phyloP scores from a whole-genome alignment of 441 rosid genomes.

The Aleurites moluccanus region DNA sequence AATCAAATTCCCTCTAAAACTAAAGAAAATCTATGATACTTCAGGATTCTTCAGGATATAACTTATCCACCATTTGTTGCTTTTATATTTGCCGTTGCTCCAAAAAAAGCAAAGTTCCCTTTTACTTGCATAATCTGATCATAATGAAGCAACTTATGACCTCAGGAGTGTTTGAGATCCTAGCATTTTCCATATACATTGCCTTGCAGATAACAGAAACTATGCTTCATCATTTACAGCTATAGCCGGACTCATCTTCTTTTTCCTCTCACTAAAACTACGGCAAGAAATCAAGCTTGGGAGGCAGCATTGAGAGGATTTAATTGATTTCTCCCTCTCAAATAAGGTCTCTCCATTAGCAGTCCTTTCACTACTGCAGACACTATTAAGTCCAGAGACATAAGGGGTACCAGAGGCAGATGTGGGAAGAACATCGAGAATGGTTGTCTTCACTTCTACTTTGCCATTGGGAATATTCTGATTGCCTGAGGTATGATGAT shows the following conservation, averaged over 20 bases:
- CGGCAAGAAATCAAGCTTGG: constrained; percentile 59
- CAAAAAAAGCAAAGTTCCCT: background rate
- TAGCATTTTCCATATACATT: constrained; percentile 35
- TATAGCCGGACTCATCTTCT: constrained; percentile 52
- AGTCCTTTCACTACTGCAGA: constrained; percentile 46
- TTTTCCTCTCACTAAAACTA: constrained; percentile 62
- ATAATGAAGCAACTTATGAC: constrained; percentile 5
- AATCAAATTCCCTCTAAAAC: background rate
- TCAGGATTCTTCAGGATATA: background rate
- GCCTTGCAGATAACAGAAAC: background rate
- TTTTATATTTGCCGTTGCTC: constrained; percentile 27
- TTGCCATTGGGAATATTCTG: constrained; percentile 21
- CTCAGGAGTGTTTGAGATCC: constrained; percentile 9
- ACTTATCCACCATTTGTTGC: constrained; percentile 16
- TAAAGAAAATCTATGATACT: background rate
- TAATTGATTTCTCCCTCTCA: constrained; percentile 45
- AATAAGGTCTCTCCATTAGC: constrained; percentile 38
- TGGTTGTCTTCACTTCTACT: constrained; percentile 32
- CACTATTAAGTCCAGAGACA: constrained; percentile 48
- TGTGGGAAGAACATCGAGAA: constrained; percentile 32
- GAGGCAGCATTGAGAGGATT: constrained; percentile 57
- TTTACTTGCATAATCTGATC: background rate
- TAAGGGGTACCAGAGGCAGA: constrained; percentile 42
- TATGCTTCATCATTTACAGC: constrained; percentile 41
- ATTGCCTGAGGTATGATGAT: constrained; percentile 12